Evolutionary conservation across 768 basidiomycete genomes (phyloP).

Genomic region (Boletus rubroflammeus): DNA sequence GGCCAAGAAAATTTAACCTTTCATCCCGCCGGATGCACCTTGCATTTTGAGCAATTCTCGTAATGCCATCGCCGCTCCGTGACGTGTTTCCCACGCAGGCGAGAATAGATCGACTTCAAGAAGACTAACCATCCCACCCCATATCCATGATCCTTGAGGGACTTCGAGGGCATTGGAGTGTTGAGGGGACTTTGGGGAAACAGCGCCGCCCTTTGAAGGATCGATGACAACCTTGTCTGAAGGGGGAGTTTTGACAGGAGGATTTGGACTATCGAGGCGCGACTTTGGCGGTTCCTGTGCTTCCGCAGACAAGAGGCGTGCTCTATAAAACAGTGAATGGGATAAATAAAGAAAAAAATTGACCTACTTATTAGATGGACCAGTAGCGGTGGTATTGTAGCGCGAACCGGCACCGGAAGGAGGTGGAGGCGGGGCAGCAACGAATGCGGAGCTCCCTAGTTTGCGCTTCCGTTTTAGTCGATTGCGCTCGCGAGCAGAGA

Average conservation of each 20-base stretch:
- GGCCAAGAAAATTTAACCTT: constrained; percentile 41
- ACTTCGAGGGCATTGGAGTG: constrained; percentile 78
- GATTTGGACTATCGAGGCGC: constrained; percentile 56
- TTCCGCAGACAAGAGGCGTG: constrained; percentile 68
- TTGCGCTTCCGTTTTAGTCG: constrained; percentile 94
- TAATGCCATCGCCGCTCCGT: constrained; percentile 89
- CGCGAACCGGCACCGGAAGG: constrained; percentile 57
- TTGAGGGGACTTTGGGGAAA: constrained; percentile 73
- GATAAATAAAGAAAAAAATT: not conserved
- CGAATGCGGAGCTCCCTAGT: constrained; percentile 77
- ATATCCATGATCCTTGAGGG: constrained; percentile 72
- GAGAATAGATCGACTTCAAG: constrained; percentile 83
- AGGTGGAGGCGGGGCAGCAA: constrained; percentile 62
- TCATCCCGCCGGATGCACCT: constrained; percentile 79
- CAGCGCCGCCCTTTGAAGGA: constrained; percentile 80
- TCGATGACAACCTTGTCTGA: constrained; percentile 72
- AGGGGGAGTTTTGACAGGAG: constrained; percentile 35
- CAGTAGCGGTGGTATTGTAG: constrained; percentile 55
- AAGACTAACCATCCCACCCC: constrained; percentile 78
- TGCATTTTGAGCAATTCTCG: constrained; percentile 84
- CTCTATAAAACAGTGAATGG: constrained; percentile 40
- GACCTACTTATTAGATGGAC: constrained; percentile 57
- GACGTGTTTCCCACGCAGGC: constrained; percentile 88
- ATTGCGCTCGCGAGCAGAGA: constrained; percentile 92
- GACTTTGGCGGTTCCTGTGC: constrained; percentile 49